Conservation (phyloP, 2,329 filamentous ascomycete species). For the Xylaria arbuscula region DNA sequence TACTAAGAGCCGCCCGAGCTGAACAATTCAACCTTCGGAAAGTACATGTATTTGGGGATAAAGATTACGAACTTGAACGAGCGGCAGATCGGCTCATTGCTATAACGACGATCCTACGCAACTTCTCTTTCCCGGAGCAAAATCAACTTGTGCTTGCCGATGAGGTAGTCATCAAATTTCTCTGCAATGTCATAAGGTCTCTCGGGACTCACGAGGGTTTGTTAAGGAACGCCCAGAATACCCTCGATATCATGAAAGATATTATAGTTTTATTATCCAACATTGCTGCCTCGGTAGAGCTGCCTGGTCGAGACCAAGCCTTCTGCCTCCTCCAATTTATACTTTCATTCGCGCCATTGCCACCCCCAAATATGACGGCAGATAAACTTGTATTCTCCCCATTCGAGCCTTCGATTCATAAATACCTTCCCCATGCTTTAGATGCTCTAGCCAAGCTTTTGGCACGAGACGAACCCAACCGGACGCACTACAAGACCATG, state of each 20-base stretch:
- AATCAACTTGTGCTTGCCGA: conserved; percentile 83
- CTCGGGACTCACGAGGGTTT: conserved; percentile 91
- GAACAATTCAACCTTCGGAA: conserved; percentile 80
- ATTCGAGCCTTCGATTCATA: conserved; percentile 84
- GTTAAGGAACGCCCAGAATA: conserved; percentile 83
- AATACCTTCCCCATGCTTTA: conserved; percentile 88
- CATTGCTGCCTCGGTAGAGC: conserved; percentile 80
- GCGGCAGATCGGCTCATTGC: conserved; percentile 89
- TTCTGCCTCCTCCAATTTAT: conserved; percentile 88
- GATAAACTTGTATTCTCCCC: conserved; percentile 78
- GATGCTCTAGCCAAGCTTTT: conserved; percentile 92
- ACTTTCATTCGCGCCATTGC: conserved; percentile 86
- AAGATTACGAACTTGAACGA: conserved; percentile 83
- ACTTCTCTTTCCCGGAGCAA: conserved; percentile 82
- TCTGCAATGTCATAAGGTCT: conserved; percentile 85
- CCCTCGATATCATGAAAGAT: conserved; percentile 97
- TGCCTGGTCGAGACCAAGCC: conserved; percentile 88
- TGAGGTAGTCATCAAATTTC: conserved; percentile 80
- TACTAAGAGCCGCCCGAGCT: conserved; percentile 79
- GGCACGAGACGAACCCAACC: conserved; percentile 92
- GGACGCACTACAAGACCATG: conserved; percentile 83
- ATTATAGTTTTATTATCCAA: conserved; percentile 90
- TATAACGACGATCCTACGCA: conserved; percentile 91
- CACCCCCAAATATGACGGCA: conserved; percentile 69
- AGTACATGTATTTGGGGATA: conserved; percentile 77